Evolutionary conservation across 2,329 filamentous ascomycete species (phyloP).

Genomic region (Onygenales sp.): DNA sequence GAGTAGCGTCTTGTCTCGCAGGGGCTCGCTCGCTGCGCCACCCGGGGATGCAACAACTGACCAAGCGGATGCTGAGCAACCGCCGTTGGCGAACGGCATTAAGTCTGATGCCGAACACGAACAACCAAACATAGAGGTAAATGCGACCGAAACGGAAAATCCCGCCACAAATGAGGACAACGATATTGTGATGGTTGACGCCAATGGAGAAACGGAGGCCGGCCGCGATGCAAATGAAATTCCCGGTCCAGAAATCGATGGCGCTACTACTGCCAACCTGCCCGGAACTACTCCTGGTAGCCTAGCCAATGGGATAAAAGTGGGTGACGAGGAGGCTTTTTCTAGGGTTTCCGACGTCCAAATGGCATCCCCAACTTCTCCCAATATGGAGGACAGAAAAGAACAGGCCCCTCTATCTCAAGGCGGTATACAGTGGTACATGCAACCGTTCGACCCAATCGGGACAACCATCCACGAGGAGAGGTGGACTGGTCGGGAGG

Average conservation of each 20-base stretch:
- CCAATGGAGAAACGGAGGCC: conserved; percentile 5
- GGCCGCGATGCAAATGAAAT: not conserved
- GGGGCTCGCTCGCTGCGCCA: conserved; percentile 25
- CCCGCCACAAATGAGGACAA: conserved; percentile 5
- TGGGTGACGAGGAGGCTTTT: conserved; percentile 15
- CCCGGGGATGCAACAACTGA: not conserved
- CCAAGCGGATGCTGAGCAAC: not conserved
- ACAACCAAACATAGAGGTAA: not conserved
- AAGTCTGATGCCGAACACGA: conserved; percentile 13
- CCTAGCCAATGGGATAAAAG: conserved; percentile 14
- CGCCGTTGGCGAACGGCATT: conserved; percentile 19
- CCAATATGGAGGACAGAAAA: conserved; percentile 23
- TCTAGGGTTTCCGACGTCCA: conserved; percentile 40
- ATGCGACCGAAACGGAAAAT: not conserved
- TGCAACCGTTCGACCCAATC: conserved; percentile 66
- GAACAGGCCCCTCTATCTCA: conserved; percentile 47
- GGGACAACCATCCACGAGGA: conserved; percentile 75
- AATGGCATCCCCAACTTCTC: conserved; percentile 25
- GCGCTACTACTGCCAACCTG: not conserved
- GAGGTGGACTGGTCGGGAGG: conserved; percentile 62
- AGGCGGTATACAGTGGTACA: conserved; percentile 82
- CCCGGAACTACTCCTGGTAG: conserved; percentile 6
- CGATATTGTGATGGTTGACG: conserved; percentile 10
- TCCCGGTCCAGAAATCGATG: not conserved
- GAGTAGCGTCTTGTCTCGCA: conserved; percentile 47